phyloP scores from a whole-genome alignment of 108 stramenopile species.

The Aurantiochytrium sp. region DNA sequence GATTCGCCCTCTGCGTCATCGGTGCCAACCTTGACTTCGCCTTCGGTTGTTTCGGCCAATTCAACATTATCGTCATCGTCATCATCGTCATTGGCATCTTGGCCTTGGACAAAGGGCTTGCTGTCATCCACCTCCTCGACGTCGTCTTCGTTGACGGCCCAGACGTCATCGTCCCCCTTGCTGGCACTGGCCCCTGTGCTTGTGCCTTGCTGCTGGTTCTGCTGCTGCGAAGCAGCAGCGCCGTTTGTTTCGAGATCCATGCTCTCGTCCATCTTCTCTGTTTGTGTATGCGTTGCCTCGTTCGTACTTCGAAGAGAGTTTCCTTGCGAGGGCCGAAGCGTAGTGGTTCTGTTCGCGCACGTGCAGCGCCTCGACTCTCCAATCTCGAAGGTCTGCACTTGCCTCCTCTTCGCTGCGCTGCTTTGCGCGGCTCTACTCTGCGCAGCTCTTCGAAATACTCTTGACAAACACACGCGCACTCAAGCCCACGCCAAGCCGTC shows the following conservation, averaged over 20 bases:
- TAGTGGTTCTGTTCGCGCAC: no score
- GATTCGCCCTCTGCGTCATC: background rate
- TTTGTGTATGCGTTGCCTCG: background rate
- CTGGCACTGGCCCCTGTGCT: background rate
- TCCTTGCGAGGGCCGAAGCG: no score
- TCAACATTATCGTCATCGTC: conserved; percentile 42
- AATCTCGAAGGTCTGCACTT: no score
- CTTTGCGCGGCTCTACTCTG: no score
- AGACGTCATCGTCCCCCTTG: background rate
- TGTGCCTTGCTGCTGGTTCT: no score
- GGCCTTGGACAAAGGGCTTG: conserved; percentile 27
- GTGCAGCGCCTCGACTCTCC: no score
- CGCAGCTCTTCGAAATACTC: no score
- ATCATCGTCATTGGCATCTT: conserved; percentile 40
- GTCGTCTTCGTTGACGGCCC: conserved; percentile 53
- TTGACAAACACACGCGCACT: no score
- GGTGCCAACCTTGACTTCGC: background rate
- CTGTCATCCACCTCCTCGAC: conserved; percentile 66
- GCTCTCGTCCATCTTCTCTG: background rate
- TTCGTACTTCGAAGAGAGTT: background rate
- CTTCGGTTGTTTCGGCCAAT: background rate
- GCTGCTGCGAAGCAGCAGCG: no score
- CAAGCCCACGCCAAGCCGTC: no score
- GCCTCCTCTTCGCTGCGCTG: no score
- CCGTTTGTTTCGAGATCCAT: background rate